A percentile compares a stretch with the other conserved stretches of the same genome.
phyloP scores from a whole-genome alignment of 176 grass and related monocot species.

The Oryza nivara region DNA sequence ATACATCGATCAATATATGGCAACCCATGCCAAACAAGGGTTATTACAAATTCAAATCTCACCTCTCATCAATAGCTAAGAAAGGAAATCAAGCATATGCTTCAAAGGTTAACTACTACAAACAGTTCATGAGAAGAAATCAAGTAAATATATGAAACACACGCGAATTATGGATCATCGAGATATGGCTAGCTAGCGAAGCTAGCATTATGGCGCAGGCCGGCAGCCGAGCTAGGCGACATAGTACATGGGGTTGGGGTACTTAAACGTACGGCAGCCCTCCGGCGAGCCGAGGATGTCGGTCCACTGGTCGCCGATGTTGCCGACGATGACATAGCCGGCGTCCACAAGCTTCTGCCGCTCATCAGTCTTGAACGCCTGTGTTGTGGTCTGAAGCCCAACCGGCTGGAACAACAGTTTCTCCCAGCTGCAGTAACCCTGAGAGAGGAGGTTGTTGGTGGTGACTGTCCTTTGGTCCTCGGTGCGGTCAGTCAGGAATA shows the following conservation, averaged over 20 bases:
- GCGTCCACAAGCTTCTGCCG: constrained; percentile 40
- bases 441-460: constrained; percentile 9
- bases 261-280: constrained; percentile 52
- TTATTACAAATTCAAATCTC: no score
- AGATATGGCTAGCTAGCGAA: no score
- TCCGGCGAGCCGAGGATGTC: constrained; percentile 46
- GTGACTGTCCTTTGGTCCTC: constrained; percentile 45
- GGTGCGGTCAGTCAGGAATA: constrained; percentile 51
- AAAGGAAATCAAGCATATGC: no score
- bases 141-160: no score
- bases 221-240: no score
- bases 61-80: no score
- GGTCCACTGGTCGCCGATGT: constrained; percentile 70
- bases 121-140: no score
- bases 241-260: constrained; percentile 43
- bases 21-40: no score
- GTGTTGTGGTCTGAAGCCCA: background rate
- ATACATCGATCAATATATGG: no score
- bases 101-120: no score
- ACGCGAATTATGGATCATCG: no score
- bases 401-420: constrained; percentile 44
- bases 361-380: constrained; percentile 52
- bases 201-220: no score
- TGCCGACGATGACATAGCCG: constrained; percentile 48
- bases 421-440: constrained; percentile 45